phyloP scores from a whole-genome alignment of 441 rosid genomes.

The Adansonia madagascariensis region DNA sequence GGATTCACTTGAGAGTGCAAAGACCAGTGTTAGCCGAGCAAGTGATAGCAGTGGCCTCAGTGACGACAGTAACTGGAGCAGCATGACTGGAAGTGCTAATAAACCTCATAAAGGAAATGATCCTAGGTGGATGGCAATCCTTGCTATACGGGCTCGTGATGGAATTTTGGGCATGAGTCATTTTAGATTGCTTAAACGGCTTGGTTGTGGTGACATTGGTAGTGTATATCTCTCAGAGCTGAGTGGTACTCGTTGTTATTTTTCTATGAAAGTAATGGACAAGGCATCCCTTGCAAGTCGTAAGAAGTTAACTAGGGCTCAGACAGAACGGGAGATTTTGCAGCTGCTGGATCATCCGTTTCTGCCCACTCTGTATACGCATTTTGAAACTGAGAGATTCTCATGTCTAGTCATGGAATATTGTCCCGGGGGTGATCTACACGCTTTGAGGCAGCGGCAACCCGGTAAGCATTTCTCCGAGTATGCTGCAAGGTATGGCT shows the following conservation, averaged over 20 bases:
- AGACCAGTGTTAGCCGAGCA: conserved; percentile 84
- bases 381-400: conserved; percentile 92
- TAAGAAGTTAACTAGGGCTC: conserved; percentile 88
- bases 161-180: conserved; percentile 91
- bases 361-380: conserved; percentile 87
- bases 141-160: conserved; percentile 76
- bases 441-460: conserved; percentile 86
- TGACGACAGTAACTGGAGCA: conserved; percentile 97
- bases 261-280: conserved; percentile 75
- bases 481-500: conserved; percentile 87
- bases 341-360: conserved; percentile 94
- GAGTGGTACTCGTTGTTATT: conserved; percentile 79
- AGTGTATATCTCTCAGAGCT: conserved; percentile 52
- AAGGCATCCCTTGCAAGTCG: conserved; percentile 68
- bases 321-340: conserved; percentile 93
- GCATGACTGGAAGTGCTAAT: conserved; percentile 72
- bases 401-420: conserved; percentile 93
- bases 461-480: conserved; percentile 94
- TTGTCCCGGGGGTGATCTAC: conserved; percentile 97
- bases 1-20: conserved; percentile 87
- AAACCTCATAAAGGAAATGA: conserved; percentile 98
- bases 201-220: conserved; percentile 97
- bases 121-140: conserved; percentile 94
- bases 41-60: conserved; percentile 91
- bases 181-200: conserved; percentile 80